Evolutionary conservation across 495 filamentous ascomycete species (phyloP).

Genomic region (Penicillium herquei): DNA sequence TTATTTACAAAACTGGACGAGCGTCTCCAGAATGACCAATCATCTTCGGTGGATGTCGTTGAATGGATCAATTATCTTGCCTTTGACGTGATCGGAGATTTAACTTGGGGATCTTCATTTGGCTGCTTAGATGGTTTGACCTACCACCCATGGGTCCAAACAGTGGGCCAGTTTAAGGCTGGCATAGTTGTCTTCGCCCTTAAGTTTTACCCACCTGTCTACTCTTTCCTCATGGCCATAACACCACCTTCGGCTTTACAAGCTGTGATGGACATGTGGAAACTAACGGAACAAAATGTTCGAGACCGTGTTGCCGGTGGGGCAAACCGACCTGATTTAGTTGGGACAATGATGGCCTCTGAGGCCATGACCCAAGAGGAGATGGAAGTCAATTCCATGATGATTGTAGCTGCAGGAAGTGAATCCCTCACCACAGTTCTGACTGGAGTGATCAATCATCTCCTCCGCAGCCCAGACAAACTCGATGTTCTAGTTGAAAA

Average conservation of each 20-base stretch:
- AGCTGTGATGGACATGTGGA: not conserved
- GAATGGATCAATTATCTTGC: constrained; percentile 21
- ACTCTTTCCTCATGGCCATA: not conserved
- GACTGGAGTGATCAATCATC: not conserved
- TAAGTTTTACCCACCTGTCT: not conserved
- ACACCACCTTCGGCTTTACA: not conserved
- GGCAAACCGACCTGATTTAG: not conserved
- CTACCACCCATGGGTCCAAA: not conserved
- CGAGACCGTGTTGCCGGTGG: not conserved
- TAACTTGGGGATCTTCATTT: constrained; percentile 14
- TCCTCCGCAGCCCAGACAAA: not conserved
- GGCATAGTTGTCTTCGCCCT: not conserved
- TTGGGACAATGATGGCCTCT: not conserved
- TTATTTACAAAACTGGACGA: not conserved
- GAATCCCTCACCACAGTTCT: not conserved
- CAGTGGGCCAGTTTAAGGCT: not conserved
- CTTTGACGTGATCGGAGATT: constrained; percentile 20
- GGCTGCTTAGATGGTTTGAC: constrained; percentile 3
- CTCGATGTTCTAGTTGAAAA: not conserved
- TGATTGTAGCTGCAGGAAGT: not conserved
- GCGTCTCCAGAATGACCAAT: not conserved
- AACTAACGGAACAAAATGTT: not conserved
- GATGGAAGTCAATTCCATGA: not conserved
- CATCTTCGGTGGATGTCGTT: constrained; percentile 5
- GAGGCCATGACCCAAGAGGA: not conserved